Evolutionary conservation across 73 alveolate species (phyloP).

Genomic region (Strombidium stylifer): DNA sequence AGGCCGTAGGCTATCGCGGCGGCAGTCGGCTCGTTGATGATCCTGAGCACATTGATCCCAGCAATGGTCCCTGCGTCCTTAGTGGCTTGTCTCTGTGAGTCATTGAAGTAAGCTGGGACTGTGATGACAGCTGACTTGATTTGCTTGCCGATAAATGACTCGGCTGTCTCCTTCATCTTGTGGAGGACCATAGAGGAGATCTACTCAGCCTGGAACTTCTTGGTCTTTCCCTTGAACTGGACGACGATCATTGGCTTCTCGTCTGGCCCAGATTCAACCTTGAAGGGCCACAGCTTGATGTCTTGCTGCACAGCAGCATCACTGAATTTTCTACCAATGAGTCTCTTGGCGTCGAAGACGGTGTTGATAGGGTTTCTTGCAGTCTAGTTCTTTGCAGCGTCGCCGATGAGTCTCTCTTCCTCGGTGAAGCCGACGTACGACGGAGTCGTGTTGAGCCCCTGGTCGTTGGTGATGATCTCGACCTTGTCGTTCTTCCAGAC

Average conservation of each 20-base stretch:
- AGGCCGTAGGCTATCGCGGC: conserved; percentile 95
- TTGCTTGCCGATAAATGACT: conserved; percentile 77
- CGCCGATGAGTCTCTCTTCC: conserved; percentile 94
- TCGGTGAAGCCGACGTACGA: conserved; percentile 97
- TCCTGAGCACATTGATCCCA: conserved; percentile 87
- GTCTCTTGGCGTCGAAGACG: conserved; percentile 89
- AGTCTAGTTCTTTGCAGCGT: conserved; percentile 93
- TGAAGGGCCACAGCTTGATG: conserved; percentile 89
- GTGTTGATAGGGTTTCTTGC: conserved; percentile 96
- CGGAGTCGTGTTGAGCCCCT: conserved; percentile 97
- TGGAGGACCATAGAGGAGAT: conserved; percentile 92
- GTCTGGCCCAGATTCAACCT: conserved; percentile 85
- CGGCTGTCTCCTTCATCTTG: conserved; percentile 93
- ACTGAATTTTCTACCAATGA: conserved; percentile 89
- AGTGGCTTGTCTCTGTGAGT: conserved; percentile 92
- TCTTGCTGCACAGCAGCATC: conserved; percentile 91
- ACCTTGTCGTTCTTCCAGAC: conserved; percentile 95
- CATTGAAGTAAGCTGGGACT: conserved; percentile 89
- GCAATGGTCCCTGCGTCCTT: conserved; percentile 95
- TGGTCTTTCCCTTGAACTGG: conserved; percentile 76
- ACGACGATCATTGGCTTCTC: conserved; percentile 92
- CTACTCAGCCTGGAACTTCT: conserved; percentile 91
- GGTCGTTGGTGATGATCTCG: conserved; percentile 96
- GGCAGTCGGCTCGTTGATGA: conserved; percentile 95
- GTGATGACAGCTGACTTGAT: conserved; percentile 87